phyloP scores from a whole-genome alignment of 495 filamentous ascomycete species.

The Platismatia glauca region DNA sequence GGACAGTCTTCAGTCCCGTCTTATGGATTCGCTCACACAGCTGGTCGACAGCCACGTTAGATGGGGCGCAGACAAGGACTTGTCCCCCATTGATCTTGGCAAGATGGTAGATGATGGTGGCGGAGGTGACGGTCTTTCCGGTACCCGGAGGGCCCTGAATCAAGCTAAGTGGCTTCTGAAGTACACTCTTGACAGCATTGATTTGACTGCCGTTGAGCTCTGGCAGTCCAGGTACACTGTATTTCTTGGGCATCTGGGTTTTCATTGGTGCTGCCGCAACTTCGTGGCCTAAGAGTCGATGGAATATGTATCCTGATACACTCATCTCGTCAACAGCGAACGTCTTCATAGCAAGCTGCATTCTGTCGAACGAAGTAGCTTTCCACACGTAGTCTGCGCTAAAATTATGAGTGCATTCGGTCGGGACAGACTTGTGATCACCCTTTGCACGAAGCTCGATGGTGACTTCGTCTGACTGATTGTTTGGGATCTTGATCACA shows the following conservation, averaged over 20 bases:
- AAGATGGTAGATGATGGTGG: slow-evolving; percentile 96
- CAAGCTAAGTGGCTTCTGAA: slow-evolving; percentile 85
- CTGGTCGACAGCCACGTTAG: slow-evolving; percentile 97
- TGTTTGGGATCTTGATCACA: slow-evolving; percentile 99
- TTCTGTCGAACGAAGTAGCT: slow-evolving; percentile 96
- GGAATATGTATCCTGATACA: slow-evolving; percentile 97
- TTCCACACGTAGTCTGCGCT: slow-evolving; percentile 99
- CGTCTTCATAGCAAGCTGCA: slow-evolving; percentile 99
- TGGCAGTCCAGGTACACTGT: slow-evolving; percentile 88
- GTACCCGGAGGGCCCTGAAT: slow-evolving; percentile 97
- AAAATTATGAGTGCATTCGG: slow-evolving; percentile 96
- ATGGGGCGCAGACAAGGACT: slow-evolving; percentile 92
- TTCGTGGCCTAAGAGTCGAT: slow-evolving; percentile 92
- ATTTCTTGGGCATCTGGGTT: slow-evolving; percentile 91
- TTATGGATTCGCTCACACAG: slow-evolving; percentile 95
- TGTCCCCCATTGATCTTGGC: slow-evolving; percentile 92
- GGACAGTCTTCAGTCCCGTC: slow-evolving; percentile 93
- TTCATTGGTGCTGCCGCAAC: slow-evolving; percentile 95
- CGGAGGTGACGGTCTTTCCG: slow-evolving; percentile 98
- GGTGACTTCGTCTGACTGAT: slow-evolving; percentile 95
- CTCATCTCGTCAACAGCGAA: slow-evolving; percentile 98
- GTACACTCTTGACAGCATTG: slow-evolving; percentile 88
- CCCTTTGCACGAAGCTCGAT: slow-evolving; percentile 87
- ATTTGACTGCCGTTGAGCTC: slow-evolving; percentile 96
- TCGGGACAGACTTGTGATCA: slow-evolving; percentile 89